phyloP scores from a whole-genome alignment of 1,284 basidiomycete species.

The Ganoderma boninense region DNA sequence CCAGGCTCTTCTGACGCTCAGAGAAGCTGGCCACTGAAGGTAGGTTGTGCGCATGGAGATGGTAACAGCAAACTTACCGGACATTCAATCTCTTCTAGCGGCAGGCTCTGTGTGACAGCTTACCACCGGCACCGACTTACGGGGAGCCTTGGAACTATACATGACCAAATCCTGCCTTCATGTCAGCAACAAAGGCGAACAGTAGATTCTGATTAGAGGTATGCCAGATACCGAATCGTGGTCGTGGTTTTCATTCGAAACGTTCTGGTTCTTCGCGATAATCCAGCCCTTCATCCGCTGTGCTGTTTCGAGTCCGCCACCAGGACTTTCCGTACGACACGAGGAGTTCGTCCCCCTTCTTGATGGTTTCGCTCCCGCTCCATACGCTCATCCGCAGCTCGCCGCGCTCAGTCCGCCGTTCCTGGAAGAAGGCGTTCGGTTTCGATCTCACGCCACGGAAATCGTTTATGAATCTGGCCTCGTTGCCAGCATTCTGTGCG shows the following conservation, averaged over 20 bases:
- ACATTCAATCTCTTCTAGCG: background rate
- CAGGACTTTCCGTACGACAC: constrained; percentile 95
- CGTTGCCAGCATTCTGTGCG: constrained; percentile 81
- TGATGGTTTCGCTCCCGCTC: constrained; percentile 66
- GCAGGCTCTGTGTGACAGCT: background rate
- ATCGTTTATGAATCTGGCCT: constrained; percentile 89
- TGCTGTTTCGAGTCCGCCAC: constrained; percentile 65
- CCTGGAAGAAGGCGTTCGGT: constrained; percentile 81
- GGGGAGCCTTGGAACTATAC: background rate
- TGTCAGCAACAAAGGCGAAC: background rate
- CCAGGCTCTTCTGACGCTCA: background rate
- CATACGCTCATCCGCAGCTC: constrained; percentile 83
- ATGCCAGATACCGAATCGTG: constrained; percentile 1
- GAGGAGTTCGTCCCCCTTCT: constrained; percentile 86
- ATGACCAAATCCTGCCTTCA: background rate
- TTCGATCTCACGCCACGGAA: constrained; percentile 75
- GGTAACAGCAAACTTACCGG: background rate
- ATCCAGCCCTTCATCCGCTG: background rate
- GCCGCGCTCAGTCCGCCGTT: constrained; percentile 62
- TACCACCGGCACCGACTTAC: background rate
- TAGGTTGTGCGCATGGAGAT: background rate
- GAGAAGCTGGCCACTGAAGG: background rate
- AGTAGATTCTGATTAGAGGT: background rate
- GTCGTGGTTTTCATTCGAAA: constrained; percentile 2
- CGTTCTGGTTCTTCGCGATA: background rate